These are phyloP conservation scores for Penicillium fuscoglaucum DNA, from an alignment of 2,329 filamentous ascomycete genomes.

Conservation along the genomic window DNA sequence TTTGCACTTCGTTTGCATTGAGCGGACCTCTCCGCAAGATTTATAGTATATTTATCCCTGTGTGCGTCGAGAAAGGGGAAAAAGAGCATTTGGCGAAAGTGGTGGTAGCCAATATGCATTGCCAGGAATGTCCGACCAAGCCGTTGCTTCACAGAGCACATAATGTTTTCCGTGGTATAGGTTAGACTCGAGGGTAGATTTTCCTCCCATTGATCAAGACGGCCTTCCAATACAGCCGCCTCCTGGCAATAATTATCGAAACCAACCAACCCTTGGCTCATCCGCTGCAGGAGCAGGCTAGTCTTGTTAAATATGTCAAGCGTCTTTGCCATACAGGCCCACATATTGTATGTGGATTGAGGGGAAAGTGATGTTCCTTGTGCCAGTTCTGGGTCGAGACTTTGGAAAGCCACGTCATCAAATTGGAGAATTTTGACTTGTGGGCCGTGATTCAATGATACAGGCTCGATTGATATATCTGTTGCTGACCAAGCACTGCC, in stretches of 20 bases:
- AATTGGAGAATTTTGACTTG: no score
- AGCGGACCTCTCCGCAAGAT: background rate
- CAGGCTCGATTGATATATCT: no score
- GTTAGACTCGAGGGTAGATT: slow-evolving; percentile 14
- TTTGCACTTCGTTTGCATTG: slow-evolving; percentile 22
- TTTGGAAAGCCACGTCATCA: no score
- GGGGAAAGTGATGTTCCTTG: no score
- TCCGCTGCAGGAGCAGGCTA: slow-evolving; percentile 14
- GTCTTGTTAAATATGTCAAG: slow-evolving; percentile 22
- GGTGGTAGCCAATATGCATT: slow-evolving; percentile 27
- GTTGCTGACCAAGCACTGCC: no score
- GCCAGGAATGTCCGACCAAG: slow-evolving; percentile 24
- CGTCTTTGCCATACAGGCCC: slow-evolving; percentile 23
- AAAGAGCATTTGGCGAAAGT: slow-evolving; percentile 26
- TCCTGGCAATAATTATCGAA: slow-evolving; percentile 20
- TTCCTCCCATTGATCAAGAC: slow-evolving; percentile 19
- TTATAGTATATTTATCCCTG: background rate
- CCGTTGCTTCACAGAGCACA: slow-evolving; percentile 11
- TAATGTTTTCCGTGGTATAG: slow-evolving; percentile 18
- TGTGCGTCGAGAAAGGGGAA: slow-evolving; percentile 24
- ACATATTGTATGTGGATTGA: background rate
- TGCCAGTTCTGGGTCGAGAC: no score
- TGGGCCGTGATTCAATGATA: no score
- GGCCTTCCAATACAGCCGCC: slow-evolving; percentile 10
- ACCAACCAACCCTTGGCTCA: slow-evolving; percentile 17